Base-by-base conservation (phyloP, 2,329 filamentous ascomycete genomes). In the Ophiostoma fasciatum region DNA sequence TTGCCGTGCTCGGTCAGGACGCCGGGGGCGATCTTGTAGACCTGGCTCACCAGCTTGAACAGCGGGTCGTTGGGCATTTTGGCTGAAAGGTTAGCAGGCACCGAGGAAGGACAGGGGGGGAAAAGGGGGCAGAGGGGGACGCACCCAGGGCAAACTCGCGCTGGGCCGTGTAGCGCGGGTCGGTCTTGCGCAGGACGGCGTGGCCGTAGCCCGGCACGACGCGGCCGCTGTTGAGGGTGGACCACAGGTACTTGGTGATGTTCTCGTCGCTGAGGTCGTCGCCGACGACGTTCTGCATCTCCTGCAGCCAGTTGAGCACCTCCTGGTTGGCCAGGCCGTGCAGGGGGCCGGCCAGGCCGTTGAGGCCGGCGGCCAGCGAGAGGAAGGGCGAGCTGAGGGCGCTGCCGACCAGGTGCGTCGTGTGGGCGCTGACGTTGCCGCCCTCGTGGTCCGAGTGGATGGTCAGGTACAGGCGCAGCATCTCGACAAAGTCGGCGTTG, bases 391-490 rank as follows among this genome's bases (percentile, higher is more conserved):
- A 98, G 75, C 82, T 93, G 56, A 98, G 79, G 52, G 90, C 88
- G 56, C 77, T 84, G 62, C 90, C 90, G 53, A 98, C 90, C 60
- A 98, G 71, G 72, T 98, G 90, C 49, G 90, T 96, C 60, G 90
- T 94, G 76, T 98, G 90, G 49, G 90, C 90, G 60, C 76, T 84
- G 66, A 98, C 90, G 65, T 98, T 98, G 51, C 90, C 90, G 69
- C 90, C 90, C 74, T 98, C 90, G 74, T 98, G 90, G 64, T 98
- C 90, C 45, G 90, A 88, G 82, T 98, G 90, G 65, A 98, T 98
- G 67, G 90, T 96, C 55, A 98, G 76, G 77, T 98, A 98, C 49
- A 98, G 75, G 63, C 90, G 84, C 78, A 98, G 83, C 52, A 98
- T 72, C 78, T 98, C 90, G 59, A 98, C 68, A 53, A 98, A 98